Evolutionary conservation across 106 monocot species (phyloP).

Genomic region (Vanilla planifolia): DNA sequence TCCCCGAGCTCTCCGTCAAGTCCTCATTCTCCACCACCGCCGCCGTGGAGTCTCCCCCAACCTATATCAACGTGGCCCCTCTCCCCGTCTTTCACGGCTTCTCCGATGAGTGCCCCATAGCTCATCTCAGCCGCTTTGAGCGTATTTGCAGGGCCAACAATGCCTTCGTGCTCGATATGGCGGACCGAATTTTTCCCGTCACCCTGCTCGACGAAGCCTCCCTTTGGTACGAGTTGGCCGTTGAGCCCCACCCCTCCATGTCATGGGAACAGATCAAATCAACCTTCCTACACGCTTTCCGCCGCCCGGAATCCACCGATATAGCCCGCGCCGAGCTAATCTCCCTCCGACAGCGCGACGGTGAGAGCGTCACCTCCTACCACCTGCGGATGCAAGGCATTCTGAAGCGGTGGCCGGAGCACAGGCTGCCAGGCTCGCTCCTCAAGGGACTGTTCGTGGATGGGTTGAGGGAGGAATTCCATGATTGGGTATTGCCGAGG

Average conservation of each 20-base stretch:
- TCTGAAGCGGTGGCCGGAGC: slow-evolving; percentile 66
- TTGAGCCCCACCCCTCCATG: slow-evolving; percentile 22
- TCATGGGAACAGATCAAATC: slow-evolving; percentile 29
- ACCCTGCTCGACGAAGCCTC: slow-evolving; percentile 38
- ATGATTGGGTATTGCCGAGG: slow-evolving; percentile 53
- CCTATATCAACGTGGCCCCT: slow-evolving; percentile 21
- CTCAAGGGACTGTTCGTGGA: slow-evolving; percentile 64
- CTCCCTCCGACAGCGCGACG: slow-evolving; percentile 14
- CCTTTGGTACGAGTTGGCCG: slow-evolving; percentile 46
- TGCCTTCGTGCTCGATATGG: slow-evolving; percentile 6
- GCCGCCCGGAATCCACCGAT: slow-evolving; percentile 8
- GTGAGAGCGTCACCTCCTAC: slow-evolving; percentile 19
- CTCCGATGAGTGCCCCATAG: slow-evolving; percentile 30
- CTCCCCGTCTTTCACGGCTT: slow-evolving; percentile 40
- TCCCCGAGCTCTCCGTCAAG: neutral
- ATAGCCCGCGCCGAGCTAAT: slow-evolving; percentile 13
- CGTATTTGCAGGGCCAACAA: slow-evolving; percentile 36
- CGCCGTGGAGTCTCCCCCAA: neutral
- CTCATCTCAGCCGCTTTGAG: slow-evolving; percentile 47
- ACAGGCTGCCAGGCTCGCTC: slow-evolving; percentile 52
- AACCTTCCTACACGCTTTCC: slow-evolving; percentile 18
- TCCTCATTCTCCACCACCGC: neutral
- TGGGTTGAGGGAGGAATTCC: slow-evolving; percentile 53
- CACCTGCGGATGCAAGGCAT: slow-evolving; percentile 30
- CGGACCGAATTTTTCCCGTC: slow-evolving; percentile 38